A percentile compares a stretch with the other conserved stretches of the same genome.
Conservation (phyloP, 495 filamentous ascomycete species). For the Astrothelium macrocarpum region DNA sequence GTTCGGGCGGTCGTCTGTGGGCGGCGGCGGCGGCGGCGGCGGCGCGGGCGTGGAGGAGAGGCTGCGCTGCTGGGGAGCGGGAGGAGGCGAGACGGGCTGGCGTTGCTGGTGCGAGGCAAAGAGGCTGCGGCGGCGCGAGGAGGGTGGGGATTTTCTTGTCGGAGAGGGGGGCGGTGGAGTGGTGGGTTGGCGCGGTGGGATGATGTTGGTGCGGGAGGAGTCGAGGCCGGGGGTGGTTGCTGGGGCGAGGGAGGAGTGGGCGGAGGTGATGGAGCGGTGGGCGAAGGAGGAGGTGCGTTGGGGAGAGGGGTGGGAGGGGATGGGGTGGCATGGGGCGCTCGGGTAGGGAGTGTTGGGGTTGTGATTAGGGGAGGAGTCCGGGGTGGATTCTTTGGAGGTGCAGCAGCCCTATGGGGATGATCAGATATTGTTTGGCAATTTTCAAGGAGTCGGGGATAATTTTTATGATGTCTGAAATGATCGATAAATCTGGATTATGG, state of each 20-base stretch:
- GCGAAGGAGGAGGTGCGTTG: background rate
- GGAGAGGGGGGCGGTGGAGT: slow-evolving; percentile 9
- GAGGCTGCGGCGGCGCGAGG: slow-evolving; percentile 12
- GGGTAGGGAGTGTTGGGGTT: background rate
- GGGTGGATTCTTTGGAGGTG: slow-evolving; percentile 7
- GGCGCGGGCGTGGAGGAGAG: slow-evolving; percentile 11
- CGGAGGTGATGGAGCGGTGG: background rate
- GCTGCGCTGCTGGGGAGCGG: background rate
- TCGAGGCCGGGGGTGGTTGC: background rate
- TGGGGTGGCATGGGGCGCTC: slow-evolving; percentile 10
- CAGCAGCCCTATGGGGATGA: background rate
- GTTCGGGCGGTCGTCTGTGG: slow-evolving; percentile 14
- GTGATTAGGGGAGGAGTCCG: background rate
- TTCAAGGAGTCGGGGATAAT: background rate
- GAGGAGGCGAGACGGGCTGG: slow-evolving; percentile 5
- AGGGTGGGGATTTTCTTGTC: slow-evolving; percentile 2
- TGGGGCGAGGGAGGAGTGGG: slow-evolving; percentile 2
- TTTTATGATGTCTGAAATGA: background rate
- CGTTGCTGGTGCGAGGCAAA: background rate
- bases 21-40: slow-evolving; percentile 13
- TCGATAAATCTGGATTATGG: background rate
- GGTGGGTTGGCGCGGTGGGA: slow-evolving; percentile 6
- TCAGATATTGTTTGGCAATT: background rate
- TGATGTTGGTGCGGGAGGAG: slow-evolving; percentile 11
- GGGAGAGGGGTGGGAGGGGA: slow-evolving; percentile 7